Percentiles rank a stretch among this genome's conserved stretches.
Conservation (phyloP, 2,329 filamentous ascomycete species). For the Drechslera avenae region DNA sequence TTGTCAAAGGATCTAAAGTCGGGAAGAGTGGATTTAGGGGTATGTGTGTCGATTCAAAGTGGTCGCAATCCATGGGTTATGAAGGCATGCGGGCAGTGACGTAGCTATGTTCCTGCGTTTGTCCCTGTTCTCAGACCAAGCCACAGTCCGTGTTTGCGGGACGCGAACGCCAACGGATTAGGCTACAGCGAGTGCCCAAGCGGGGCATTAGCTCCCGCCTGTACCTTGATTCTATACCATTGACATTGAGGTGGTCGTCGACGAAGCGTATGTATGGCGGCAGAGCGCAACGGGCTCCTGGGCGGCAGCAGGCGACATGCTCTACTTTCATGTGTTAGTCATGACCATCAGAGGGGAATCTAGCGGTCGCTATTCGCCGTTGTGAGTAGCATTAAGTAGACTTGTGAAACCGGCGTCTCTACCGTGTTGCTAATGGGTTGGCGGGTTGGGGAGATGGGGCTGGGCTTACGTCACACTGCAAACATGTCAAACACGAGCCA, state of each 20-base stretch:
- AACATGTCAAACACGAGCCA: not conserved
- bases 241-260: not conserved
- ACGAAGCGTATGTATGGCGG: not conserved
- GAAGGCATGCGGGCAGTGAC: slow-evolving; percentile 24
- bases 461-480: slow-evolving; percentile 9
- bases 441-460: not conserved
- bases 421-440: not conserved
- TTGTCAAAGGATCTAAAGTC: not conserved
- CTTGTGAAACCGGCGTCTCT: not conserved
- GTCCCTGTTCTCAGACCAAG: slow-evolving; percentile 16
- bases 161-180: slow-evolving; percentile 19
- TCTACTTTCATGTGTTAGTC: no score
- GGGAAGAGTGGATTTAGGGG: not conserved
- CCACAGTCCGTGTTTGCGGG: slow-evolving; percentile 13
- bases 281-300: no score
- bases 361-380: not conserved
- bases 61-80: slow-evolving; percentile 13
- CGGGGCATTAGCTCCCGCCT: slow-evolving; percentile 16
- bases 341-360: not conserved
- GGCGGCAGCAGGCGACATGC: no score
- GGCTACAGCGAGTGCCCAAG: slow-evolving; percentile 20
- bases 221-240: slow-evolving; percentile 7
- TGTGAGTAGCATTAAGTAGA: not conserved
- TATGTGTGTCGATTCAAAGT: slow-evolving; percentile 7
- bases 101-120: slow-evolving; percentile 20